Evolutionary conservation across 2,329 filamentous ascomycete genomes (phyloP), one percentile per base, ranked within the genome.

Genomic region (Colletotrichum endophyticum): DNA sequence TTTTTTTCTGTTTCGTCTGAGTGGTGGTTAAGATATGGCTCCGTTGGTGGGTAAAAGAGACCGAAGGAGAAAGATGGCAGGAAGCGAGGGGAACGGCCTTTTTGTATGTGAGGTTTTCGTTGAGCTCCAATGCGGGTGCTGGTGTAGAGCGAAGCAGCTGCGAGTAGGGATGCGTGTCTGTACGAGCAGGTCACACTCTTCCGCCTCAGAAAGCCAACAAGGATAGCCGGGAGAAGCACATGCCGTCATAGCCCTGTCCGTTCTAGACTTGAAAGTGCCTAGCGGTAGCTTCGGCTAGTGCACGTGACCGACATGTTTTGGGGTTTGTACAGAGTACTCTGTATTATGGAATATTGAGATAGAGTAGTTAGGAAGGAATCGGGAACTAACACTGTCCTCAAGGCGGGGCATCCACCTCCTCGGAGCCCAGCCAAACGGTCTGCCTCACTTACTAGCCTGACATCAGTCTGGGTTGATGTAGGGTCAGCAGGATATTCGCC

Each of bases 231-330:
- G 39, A 30, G 61, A 75, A 39, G 72, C 72, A 75, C 75, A 77
- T 77, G 75, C 75, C 75, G 75, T 77, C 75, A 77, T 77, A 70
- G 75, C 72, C 75, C 62, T 77, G 53, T 66, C 28, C 28, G 67
- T 36, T 75, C 72, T 67, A 77, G 61, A 64, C 72, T 39, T 25
- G 32, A 64, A 75, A 28, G 12, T 36, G 74, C 32, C 66, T 76
- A 76, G 74, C 59, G 66, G 70, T 36, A 49, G 56, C 70, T 67
- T 16, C 22, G 25, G 53, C 5, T 32, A 13, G 16, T n/a, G 28
- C 73, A 76, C 70, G 70, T 76, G 73, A 76, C 44, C 61, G 44
- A 13, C 19, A 13, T 49, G 19, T 4, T n/a, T 44, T 49, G 44
- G 19, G 44, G 44, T 13, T 49, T 22, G 19, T 49, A 44, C 19